Evolutionary conservation across 768 basidiomycete species (phyloP).

Genomic region (Multifurca ochricompacta): DNA sequence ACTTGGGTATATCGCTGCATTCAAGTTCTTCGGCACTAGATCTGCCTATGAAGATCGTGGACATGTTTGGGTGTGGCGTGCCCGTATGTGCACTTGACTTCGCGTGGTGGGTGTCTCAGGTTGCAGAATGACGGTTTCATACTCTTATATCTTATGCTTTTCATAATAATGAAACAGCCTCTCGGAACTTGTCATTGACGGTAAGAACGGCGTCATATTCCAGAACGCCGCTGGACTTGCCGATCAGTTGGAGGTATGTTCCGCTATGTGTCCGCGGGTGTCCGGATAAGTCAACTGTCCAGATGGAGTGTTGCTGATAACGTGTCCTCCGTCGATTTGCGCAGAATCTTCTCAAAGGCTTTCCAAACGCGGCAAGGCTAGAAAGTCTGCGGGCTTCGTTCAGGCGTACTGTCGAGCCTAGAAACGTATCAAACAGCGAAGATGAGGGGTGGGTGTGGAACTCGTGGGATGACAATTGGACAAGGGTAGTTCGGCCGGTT

Average conservation of each 20-base stretch:
- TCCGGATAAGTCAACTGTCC: not conserved
- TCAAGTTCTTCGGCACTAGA: constrained; percentile 85
- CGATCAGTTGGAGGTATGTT: constrained; percentile 56
- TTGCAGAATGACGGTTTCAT: not conserved
- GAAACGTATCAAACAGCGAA: not conserved
- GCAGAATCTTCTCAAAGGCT: constrained; percentile 16
- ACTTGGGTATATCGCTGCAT: constrained; percentile 88
- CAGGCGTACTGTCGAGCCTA: not conserved
- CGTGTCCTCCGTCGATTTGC: not conserved
- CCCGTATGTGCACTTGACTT: constrained; percentile 91
- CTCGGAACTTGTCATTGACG: constrained; percentile 77
- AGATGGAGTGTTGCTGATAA: not conserved
- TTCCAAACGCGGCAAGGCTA: constrained; percentile 10
- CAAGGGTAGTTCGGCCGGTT: constrained; percentile 21
- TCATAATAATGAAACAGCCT: constrained; percentile 42
- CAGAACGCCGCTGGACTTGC: constrained; percentile 58
- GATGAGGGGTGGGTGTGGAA: constrained; percentile 14
- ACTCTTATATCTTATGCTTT: not conserved
- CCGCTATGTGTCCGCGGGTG: not conserved
- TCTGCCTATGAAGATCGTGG: constrained; percentile 98
- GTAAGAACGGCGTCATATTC: constrained; percentile 80
- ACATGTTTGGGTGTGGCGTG: constrained; percentile 97
- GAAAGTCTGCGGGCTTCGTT: constrained; percentile 13
- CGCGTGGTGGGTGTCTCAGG: constrained; percentile 50
- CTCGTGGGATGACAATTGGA: constrained; percentile 23